phyloP scores from a whole-genome alignment of 2,329 filamentous ascomycete genomes.

The Colletotrichum coccodes region DNA sequence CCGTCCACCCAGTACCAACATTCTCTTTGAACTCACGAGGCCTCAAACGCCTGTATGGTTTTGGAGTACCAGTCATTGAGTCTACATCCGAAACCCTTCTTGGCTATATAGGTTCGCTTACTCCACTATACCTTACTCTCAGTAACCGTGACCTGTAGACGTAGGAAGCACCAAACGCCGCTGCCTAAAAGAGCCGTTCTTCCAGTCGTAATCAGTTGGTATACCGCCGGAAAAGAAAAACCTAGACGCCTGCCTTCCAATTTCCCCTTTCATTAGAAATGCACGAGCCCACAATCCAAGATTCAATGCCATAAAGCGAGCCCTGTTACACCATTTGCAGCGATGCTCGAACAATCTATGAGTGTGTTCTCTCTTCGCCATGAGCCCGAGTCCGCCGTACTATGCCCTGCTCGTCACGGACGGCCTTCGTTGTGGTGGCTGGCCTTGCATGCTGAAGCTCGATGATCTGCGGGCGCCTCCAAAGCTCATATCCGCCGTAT shows the following conservation, averaged over 20 bases:
- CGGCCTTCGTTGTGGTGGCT: slow-evolving; percentile 53
- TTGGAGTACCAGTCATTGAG: background rate
- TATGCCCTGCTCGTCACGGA: slow-evolving; percentile 61
- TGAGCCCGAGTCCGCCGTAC: slow-evolving; percentile 3
- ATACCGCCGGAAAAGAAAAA: slow-evolving; percentile 1
- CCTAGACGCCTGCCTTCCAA: slow-evolving; percentile 10
- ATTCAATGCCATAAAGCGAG: background rate
- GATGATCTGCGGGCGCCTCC: slow-evolving; percentile 52
- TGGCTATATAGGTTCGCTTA: background rate
- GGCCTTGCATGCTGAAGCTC: slow-evolving; percentile 54
- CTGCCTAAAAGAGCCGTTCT: background rate
- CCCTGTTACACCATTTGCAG: background rate
- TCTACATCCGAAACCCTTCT: background rate
- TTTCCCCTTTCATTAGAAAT: background rate
- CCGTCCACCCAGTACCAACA: background rate
- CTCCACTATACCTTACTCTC: background rate
- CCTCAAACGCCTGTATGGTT: background rate
- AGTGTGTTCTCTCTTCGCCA: background rate
- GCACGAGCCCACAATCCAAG: background rate
- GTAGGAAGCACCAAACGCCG: slow-evolving; percentile 8
- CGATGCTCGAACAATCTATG: background rate
- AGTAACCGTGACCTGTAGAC: background rate
- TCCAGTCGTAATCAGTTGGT: slow-evolving; percentile 10
- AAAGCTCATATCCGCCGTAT: slow-evolving; percentile 53
- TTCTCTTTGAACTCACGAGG: background rate